These are phyloP conservation scores for Pleurotus tuber-regium DNA, from an alignment of 768 basidiomycete genomes.

Conservation along the genomic window DNA sequence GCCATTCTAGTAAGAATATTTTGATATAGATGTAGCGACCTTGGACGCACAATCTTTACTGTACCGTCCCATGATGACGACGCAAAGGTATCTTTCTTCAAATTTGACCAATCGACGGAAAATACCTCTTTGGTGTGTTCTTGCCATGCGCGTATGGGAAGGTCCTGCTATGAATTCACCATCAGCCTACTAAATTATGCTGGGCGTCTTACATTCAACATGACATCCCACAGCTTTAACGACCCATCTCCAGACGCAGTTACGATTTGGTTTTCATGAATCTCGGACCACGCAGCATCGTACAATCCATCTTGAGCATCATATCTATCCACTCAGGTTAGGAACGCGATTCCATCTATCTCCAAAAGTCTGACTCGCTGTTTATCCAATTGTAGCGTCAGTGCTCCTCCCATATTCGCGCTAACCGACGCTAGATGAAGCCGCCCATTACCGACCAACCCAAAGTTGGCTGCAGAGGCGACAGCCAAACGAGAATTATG, in stretches of 20 bases:
- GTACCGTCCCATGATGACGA: constrained; percentile 92
- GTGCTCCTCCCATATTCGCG: constrained; percentile 34
- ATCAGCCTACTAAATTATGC: not conserved
- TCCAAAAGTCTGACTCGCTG: constrained; percentile 46
- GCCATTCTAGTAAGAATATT: constrained; percentile 8
- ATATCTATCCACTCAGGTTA: constrained; percentile 49
- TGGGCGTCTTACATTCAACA: constrained; percentile 62
- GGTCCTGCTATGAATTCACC: constrained; percentile 54
- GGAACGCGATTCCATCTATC: not conserved
- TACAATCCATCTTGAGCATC: constrained; percentile 89
- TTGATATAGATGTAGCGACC: not conserved
- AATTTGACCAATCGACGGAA: constrained; percentile 94
- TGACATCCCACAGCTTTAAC: constrained; percentile 86
- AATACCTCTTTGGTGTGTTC: constrained; percentile 94
- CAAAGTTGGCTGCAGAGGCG: constrained; percentile 89
- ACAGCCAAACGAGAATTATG: constrained; percentile 71
- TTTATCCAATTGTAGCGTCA: constrained; percentile 58
- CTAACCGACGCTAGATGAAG: constrained; percentile 63
- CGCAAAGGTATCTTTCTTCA: constrained; percentile 83
- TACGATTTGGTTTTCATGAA: constrained; percentile 91
- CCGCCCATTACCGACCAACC: constrained; percentile 94
- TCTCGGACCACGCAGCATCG: constrained; percentile 93
- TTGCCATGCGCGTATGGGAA: constrained; percentile 89
- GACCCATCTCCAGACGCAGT: constrained; percentile 90
- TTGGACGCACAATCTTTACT: constrained; percentile 73